Conservation (phyloP, 1,284 basidiomycete species). For the Cryptococcus sp. region DNA sequence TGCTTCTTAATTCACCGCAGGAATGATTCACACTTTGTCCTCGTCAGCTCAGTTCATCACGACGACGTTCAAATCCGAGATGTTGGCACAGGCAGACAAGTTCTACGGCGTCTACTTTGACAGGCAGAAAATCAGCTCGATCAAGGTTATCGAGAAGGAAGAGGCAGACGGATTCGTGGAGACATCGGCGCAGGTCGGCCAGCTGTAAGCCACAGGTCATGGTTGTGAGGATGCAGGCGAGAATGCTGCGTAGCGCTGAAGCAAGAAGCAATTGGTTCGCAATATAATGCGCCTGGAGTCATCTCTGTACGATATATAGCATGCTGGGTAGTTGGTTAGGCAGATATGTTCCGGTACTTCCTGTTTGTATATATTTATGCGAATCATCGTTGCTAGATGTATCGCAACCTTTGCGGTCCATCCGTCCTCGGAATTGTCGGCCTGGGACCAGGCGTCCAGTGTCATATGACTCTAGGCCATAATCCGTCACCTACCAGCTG, state of each 20-base stretch:
- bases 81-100: conserved; percentile 91
- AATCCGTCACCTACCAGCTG: conserved; percentile 49
- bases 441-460: background rate
- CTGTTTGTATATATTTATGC: no score
- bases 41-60: conserved; percentile 93
- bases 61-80: conserved; percentile 97
- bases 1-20: conserved; percentile 52
- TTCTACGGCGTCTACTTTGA: conserved; percentile 99
- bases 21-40: conserved; percentile 91
- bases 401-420: no score
- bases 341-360: no score
- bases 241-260: background rate
- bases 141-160: conserved; percentile 47
- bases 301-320: no score
- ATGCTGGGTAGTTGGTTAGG: no score
- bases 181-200: conserved; percentile 34
- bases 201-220: conserved; percentile 9
- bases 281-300: no score
- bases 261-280: no score
- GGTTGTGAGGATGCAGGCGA: background rate
- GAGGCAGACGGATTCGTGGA: conserved; percentile 51
- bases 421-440: no score
- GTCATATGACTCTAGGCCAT: conserved; percentile 47
- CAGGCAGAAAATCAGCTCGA: conserved; percentile 80
- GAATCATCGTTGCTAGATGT: no score